Base-by-base conservation (phyloP, 2,329 filamentous ascomycete species). In the Alternaria gansuensis region DNA sequence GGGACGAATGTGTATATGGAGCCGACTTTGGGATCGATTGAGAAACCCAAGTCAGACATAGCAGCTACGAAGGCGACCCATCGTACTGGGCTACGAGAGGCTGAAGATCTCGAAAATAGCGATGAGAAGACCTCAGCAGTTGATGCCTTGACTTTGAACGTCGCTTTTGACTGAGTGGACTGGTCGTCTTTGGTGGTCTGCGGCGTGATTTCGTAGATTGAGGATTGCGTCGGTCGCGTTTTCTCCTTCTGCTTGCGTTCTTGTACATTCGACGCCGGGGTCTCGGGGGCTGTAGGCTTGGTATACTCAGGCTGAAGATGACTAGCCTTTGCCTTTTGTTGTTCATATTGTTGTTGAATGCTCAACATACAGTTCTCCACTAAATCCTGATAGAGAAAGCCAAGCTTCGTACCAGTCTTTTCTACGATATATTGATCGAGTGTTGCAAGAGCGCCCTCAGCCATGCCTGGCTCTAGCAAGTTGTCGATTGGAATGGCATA, bases 401-500 rank as follows among this genome's bases (percentile, higher is more conserved):
- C 53, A 5, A 56, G 53, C 4, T 56, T 56, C 2, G 45, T 51
- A 3, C 53, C 53, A 2, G 74, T 62, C 26, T 78, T 79, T 0
- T 78, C 69, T 1, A 71, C 34, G 3, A 84, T 55, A 44, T 80
- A 80, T 9, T 64, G 23, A 34, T 82, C 74, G 0, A 84, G 69
- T 21, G 37, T 10, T 26, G 26, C 66, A 4, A 83, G 64, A 2
- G 81, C 79, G 0, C 59, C 60, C 2, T 70, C 60, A 0, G 78
- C 70, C 71, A 80, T 74, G 0, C 75, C 77, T 0, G 79, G 78
- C 51, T 82, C 76, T 0, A 78, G 58, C 0, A 84, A 73, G 7
- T 81, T 80, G 43, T 78, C 73, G 4, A 82, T 79, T 0, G 81
- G 81, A 4, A 77, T 66, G 1, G 66, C 79, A 54, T 76, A 82